Evolutionary conservation across 768 basidiomycete genomes (phyloP).

Genomic region (Megacollybia marginata): DNA sequence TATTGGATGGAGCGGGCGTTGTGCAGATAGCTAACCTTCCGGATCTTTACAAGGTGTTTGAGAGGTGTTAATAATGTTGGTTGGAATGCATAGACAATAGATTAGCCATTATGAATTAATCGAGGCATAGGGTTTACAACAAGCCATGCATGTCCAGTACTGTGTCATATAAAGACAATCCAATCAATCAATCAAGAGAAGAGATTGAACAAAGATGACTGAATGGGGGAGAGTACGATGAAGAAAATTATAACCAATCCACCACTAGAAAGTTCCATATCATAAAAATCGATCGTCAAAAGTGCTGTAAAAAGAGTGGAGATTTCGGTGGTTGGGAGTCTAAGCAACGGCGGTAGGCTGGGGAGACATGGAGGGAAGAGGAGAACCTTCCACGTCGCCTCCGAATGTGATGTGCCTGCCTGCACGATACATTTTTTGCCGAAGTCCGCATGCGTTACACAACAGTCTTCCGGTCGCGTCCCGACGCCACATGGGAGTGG

Average conservation of each 20-base stretch:
- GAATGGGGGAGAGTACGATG: neutral
- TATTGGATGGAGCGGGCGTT: conserved; percentile 61
- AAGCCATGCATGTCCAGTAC: neutral
- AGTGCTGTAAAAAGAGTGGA: too few species aligned
- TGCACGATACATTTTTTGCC: neutral
- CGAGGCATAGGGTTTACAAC: neutral
- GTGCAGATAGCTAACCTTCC: conserved; percentile 87
- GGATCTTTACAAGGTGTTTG: conserved; percentile 91
- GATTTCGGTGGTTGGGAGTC: too few species aligned
- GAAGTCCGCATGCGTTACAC: neutral
- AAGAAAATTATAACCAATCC: neutral
- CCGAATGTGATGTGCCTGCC: too few species aligned
- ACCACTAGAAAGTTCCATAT: too few species aligned
- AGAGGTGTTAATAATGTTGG: conserved; percentile 57
- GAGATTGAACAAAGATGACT: neutral
- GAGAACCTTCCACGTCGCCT: too few species aligned
- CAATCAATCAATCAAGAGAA: neutral
- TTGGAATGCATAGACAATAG: neutral
- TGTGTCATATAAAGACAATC: neutral
- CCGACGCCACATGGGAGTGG: neutral
- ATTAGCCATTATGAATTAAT: neutral
- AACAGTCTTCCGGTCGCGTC: neutral
- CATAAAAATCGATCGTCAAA: too few species aligned
- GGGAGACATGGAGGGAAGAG: too few species aligned
- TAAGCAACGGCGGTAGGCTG: too few species aligned